Evolutionary conservation across 768 basidiomycete species (phyloP).

Genomic region (Tremella yokohamensis): DNA sequence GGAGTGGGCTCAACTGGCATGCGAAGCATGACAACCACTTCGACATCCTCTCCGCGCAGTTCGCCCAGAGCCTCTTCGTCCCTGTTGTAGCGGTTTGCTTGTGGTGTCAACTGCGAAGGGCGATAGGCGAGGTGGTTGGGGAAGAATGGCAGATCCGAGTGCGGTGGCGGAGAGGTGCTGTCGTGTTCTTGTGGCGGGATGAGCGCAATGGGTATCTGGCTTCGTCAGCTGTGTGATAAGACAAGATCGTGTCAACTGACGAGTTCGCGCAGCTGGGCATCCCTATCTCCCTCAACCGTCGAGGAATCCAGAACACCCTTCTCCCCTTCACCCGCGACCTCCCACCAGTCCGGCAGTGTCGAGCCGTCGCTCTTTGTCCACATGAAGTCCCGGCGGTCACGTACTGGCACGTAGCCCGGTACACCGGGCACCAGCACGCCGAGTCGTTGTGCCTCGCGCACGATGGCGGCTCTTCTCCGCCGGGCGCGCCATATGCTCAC

Average conservation of each 20-base stretch:
- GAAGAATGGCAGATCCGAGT: slow-evolving; percentile 34
- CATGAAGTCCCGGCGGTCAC: slow-evolving; percentile 22
- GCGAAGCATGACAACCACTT: slow-evolving; percentile 31
- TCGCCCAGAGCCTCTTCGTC: slow-evolving; percentile 14
- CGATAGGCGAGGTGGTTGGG: slow-evolving; percentile 42
- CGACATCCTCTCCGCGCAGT: slow-evolving; percentile 24
- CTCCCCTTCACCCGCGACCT: slow-evolving; percentile 19
- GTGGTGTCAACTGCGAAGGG: slow-evolving; percentile 23
- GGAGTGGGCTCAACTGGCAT: slow-evolving; percentile 26
- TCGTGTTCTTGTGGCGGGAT: slow-evolving; percentile 21
- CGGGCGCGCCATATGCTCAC: slow-evolving; percentile 35
- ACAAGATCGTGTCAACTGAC: not conserved
- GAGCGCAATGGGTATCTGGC: slow-evolving; percentile 30
- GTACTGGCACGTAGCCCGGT: slow-evolving; percentile 38
- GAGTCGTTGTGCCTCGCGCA: slow-evolving; percentile 36
- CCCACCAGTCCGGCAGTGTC: slow-evolving; percentile 41
- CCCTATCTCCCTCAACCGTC: slow-evolving; percentile 3
- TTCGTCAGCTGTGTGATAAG: not conserved
- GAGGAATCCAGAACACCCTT: not conserved
- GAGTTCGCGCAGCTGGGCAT: not conserved
- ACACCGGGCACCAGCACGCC: slow-evolving; percentile 43
- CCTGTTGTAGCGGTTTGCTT: slow-evolving; percentile 18
- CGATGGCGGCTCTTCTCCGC: slow-evolving; percentile 24
- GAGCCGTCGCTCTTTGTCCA: slow-evolving; percentile 26
- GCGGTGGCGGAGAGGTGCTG: slow-evolving; percentile 16